phyloP scores from a whole-genome alignment of 1,139 yeast species.

The Saccharomyces hybrid region DNA sequence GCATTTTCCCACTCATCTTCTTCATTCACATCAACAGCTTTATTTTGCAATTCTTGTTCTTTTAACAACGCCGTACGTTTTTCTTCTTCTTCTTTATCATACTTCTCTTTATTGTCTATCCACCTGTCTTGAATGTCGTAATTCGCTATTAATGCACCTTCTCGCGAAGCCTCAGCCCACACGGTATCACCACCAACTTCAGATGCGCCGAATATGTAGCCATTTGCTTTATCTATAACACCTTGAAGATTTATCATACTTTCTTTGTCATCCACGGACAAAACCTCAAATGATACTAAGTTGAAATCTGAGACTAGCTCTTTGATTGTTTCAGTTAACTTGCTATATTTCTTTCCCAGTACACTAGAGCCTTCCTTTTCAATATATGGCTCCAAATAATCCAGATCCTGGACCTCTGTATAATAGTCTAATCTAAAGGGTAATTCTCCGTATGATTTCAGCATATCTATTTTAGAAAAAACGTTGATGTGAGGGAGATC shows the following conservation, averaged over 20 bases:
- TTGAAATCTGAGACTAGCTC: conserved; percentile 84
- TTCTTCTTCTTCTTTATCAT: conserved; percentile 58
- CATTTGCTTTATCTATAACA: conserved; percentile 81
- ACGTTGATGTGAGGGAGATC: conserved; percentile 93
- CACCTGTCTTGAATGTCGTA: conserved; percentile 90
- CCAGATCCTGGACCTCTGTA: conserved; percentile 84
- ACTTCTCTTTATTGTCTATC: conserved; percentile 75
- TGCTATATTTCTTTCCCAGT: conserved; percentile 54
- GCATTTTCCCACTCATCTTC: conserved; percentile 59
- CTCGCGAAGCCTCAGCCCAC: conserved; percentile 92
- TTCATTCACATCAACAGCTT: conserved; percentile 47
- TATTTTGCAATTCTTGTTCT: conserved; percentile 33
- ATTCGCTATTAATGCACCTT: conserved; percentile 43
- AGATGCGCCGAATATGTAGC: conserved; percentile 84
- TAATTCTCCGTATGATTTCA: conserved; percentile 56
- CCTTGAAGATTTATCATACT: conserved; percentile 79
- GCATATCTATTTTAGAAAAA: conserved; percentile 78
- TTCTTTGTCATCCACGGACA: conserved; percentile 83
- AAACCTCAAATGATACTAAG: conserved; percentile 78
- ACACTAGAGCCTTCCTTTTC: conserved; percentile 48
- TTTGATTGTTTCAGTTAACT: conserved; percentile 68
- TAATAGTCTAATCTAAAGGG: conserved; percentile 79
- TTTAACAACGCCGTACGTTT: conserved; percentile 32
- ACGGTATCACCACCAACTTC: conserved; percentile 93
- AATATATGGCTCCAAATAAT: conserved; percentile 57